phyloP scores from a whole-genome alignment of 139 green algal genomes.

The Yamagishiella unicocca region DNA sequence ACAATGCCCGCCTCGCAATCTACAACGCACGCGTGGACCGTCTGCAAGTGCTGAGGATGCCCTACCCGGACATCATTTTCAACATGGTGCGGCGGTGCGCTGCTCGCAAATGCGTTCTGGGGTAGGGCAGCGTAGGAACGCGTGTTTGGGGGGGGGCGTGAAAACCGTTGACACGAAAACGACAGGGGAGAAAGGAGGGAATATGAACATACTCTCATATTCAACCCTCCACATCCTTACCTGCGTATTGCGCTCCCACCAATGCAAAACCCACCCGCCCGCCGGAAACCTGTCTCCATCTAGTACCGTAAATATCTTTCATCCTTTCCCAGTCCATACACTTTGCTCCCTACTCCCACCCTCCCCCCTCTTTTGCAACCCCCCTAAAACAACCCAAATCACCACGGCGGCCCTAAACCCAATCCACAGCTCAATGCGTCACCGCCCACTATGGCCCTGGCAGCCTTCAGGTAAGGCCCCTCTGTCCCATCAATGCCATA shows the following conservation, averaged over 20 bases:
- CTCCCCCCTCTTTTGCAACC: not conserved
- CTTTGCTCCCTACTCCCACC: not conserved
- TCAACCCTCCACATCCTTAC: not conserved
- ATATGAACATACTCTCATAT: too few relatives aligned
- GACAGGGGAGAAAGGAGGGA: not conserved
- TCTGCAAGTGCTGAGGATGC: constrained; percentile 51
- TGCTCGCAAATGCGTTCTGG: too few relatives aligned
- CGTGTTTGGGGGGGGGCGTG: not conserved
- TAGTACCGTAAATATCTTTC: too few relatives aligned
- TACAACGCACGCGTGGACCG: constrained; percentile 50
- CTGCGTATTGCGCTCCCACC: not conserved
- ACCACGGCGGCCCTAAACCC: too few relatives aligned
- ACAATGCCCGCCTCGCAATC: constrained; percentile 38
- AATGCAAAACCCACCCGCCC: not conserved
- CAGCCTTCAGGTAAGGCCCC: constrained; percentile 47
- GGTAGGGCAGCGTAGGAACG: not conserved
- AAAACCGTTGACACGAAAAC: not conserved
- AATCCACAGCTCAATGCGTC: not conserved
- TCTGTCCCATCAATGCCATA: not conserved
- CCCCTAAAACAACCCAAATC: too few relatives aligned
- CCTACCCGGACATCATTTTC: constrained; percentile 50
- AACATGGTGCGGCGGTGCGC: constrained; percentile 12
- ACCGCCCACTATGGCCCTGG: constrained; percentile 27
- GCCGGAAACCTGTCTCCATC: too few relatives aligned
- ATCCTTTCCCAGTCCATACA: too few relatives aligned